Evolutionary conservation across 768 basidiomycete species (phyloP).

Genomic region (Tulasnella sp.): DNA sequence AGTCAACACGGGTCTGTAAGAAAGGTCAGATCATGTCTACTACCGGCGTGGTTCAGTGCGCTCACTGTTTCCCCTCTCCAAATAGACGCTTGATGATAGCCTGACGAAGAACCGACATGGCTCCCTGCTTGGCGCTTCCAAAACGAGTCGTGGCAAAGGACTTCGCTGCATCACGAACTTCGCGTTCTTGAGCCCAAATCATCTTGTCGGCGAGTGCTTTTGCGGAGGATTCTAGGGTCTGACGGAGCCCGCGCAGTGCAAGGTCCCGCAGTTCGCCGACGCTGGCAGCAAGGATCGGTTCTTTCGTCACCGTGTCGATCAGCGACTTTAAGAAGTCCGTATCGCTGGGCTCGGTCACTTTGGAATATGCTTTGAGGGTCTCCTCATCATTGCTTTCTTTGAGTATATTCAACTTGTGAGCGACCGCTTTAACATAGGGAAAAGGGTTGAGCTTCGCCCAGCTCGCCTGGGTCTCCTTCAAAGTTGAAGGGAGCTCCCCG

Average conservation of each 20-base stretch:
- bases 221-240: background rate
- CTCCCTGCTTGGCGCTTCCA: background rate
- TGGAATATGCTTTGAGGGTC: background rate
- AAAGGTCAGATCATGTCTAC: background rate
- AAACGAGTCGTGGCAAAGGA: background rate
- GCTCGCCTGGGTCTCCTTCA: background rate
- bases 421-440: background rate
- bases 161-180: background rate
- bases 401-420: background rate
- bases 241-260: background rate
- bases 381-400: background rate
- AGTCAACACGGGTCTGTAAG: background rate
- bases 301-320: background rate
- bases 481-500: background rate
- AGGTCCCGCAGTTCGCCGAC: background rate
- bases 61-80: background rate
- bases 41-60: background rate
- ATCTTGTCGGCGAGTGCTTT: background rate
- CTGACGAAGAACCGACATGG: background rate
- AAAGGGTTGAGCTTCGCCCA: constrained; percentile 5
- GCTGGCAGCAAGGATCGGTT: background rate
- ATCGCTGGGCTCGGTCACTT: background rate
- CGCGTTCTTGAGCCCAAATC: background rate
- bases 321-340: background rate
- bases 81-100: background rate